Base-by-base conservation (phyloP, 495 filamentous ascomycete species). In the Tuber microsphaerosporum region DNA sequence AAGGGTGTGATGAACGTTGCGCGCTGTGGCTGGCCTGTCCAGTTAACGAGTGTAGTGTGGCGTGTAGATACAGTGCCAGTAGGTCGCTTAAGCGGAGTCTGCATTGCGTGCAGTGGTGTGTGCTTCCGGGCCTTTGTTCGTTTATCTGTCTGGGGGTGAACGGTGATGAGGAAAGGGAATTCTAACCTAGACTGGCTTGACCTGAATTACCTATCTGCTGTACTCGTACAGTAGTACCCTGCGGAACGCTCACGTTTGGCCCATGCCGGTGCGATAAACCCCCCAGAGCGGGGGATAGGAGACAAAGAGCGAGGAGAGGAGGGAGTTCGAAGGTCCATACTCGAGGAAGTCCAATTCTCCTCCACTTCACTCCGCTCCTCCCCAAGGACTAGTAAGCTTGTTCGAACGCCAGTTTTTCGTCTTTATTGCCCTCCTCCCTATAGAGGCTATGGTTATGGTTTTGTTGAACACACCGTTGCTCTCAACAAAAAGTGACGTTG, bases 401-500 rank as follows among this genome's bases (percentile, higher is more conserved):
- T 65, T 65, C 56, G 12, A 65, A 17, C 56, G 34, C 56, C 56
- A 65, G 56, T 17, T 34, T 65, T 34, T 34, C 56, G 1, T 6
- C 56, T 34, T 31, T 17, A 26, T 26, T 16, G 56, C n/a, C 56
- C 31, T 8, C 26, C 56, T 34, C 5, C 26, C 26, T 2, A 14
- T 34, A 12, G 14, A 26, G 17, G 26, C 12, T 65, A 17, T 4
- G 56, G 56, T 0, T 31, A 34, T 34, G 14, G 56, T 65, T 65
- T 34, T 65, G 56, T 65, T 65, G 56, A 65, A 65, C 56, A 17
- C 34, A 34, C 26, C 31, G 56, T 65, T 17, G 56, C 56, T 65
- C 56, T 65, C 56, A 65, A 65, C 56, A 65, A 65, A 65, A 65
- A 26, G 56, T 65, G 56, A 65, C 56, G 26, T 65, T 17, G 26